These are phyloP conservation scores for Plantago major DNA, from an alignment of 257 asterid species.

Conservation along the genomic window DNA sequence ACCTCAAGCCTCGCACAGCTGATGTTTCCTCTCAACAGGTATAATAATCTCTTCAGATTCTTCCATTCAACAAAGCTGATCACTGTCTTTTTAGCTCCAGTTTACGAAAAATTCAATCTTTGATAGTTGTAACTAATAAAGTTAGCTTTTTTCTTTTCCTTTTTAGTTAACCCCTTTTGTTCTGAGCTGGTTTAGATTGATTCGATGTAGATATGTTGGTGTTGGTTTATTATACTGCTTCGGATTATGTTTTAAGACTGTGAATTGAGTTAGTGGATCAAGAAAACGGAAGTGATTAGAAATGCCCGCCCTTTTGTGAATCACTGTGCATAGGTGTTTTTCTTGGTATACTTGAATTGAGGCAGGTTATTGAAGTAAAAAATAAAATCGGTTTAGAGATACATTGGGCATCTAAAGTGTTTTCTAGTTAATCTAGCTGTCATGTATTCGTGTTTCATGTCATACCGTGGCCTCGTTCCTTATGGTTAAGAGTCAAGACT, in stretches of 20 bases:
- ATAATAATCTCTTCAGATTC: too few species aligned
- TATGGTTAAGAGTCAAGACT: slow-evolving; percentile 2
- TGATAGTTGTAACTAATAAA: too few species aligned
- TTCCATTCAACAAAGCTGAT: background rate
- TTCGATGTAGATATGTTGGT: too few species aligned
- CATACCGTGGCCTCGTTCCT: slow-evolving; percentile 6
- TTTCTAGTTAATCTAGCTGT: background rate
- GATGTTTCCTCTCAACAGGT: slow-evolving; percentile 85
- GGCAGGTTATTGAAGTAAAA: background rate
- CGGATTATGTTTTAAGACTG: too few species aligned
- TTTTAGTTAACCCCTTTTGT: background rate
- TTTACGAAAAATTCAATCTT: too few species aligned
- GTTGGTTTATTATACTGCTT: too few species aligned
- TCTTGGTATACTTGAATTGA: background rate
- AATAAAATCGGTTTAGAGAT: background rate
- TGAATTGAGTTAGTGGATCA: background rate
- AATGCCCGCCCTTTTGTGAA: background rate
- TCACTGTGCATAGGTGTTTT: background rate
- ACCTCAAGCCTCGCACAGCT: slow-evolving; percentile 87
- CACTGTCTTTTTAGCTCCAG: background rate
- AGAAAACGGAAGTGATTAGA: background rate
- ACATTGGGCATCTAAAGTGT: background rate
- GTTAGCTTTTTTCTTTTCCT: background rate
- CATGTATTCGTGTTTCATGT: slow-evolving; percentile 9
- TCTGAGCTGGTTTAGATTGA: too few species aligned